phyloP scores from a whole-genome alignment of 2,329 filamentous ascomycete genomes.

The Aspergillus ochraceoroseus region DNA sequence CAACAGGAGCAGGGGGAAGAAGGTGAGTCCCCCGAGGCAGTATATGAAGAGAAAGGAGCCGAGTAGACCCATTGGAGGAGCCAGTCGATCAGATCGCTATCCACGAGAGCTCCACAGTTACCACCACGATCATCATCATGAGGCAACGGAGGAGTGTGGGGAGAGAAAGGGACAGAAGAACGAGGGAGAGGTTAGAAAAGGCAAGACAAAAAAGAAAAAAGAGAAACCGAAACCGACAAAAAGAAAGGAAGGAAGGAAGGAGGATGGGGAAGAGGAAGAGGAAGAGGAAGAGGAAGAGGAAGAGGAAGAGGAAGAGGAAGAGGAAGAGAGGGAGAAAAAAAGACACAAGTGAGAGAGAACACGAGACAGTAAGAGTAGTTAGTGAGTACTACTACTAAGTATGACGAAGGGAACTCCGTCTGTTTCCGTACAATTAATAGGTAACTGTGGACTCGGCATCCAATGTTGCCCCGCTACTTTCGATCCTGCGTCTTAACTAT shows the following conservation, averaged over 20 bases:
- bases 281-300: conserved; percentile 1
- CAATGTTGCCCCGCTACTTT: conserved; percentile 1
- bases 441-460: too few species aligned
- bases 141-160: conserved; percentile 11
- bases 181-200: conserved; percentile 2
- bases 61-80: conserved; percentile 44
- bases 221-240: neutral
- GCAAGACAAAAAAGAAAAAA: conserved; percentile 1
- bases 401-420: too few species aligned
- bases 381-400: too few species aligned
- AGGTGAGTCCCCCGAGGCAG: conserved; percentile 80
- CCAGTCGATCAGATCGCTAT: conserved; percentile 29
- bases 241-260: neutral
- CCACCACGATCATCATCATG: conserved; percentile 19
- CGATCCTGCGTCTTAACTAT: neutral
- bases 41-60: conserved; percentile 66
- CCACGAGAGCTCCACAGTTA: conserved; percentile 31
- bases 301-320: neutral
- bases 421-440: too few species aligned
- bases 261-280: conserved; percentile 1
- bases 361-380: too few species aligned
- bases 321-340: neutral
- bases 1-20: conserved; percentile 66
- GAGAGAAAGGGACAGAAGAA: neutral
- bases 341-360: too few species aligned